Evolutionary conservation across 2,329 filamentous ascomycete species (phyloP).

Genomic region (Claviceps sp.): DNA sequence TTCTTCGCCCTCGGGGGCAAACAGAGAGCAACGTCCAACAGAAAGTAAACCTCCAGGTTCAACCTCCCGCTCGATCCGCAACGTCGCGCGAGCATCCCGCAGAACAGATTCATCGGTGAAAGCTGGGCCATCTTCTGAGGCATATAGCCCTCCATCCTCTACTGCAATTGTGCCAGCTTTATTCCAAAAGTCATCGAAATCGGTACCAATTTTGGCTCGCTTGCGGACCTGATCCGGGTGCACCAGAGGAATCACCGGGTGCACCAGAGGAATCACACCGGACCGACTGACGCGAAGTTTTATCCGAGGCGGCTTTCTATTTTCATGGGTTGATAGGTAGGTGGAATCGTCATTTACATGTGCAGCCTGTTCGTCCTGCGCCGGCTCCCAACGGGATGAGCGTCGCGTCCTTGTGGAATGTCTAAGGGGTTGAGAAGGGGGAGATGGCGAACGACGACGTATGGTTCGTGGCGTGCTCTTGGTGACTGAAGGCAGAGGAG

Average conservation of each 20-base stretch:
- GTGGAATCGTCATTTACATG: conserved; percentile 7
- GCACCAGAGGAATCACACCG: conserved; percentile 39
- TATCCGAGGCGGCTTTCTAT: conserved; percentile 30
- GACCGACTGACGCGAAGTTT: conserved; percentile 30
- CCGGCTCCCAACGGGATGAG: conserved; percentile 26
- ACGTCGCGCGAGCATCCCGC: conserved; percentile 56
- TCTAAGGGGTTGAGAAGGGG: conserved; percentile 24
- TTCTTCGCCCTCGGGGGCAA: conserved; percentile 56
- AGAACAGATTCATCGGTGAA: conserved; percentile 49
- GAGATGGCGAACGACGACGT: conserved; percentile 28
- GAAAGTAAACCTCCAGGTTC: conserved; percentile 65
- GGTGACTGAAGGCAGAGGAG: conserved; percentile 8
- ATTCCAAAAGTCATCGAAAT: conserved; percentile 44
- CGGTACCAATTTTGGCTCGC: conserved; percentile 37
- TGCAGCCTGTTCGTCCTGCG: conserved; percentile 8
- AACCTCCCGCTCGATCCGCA: conserved; percentile 58
- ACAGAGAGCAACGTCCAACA: conserved; percentile 54
- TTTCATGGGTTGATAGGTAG: conserved; percentile 9
- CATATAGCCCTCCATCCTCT: conserved; percentile 43
- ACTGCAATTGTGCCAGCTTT: conserved; percentile 37
- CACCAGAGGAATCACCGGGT: conserved; percentile 44
- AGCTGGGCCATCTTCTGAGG: conserved; percentile 39
- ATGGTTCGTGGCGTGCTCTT: conserved; percentile 19
- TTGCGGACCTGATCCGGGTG: conserved; percentile 45
- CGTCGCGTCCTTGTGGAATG: conserved; percentile 30